These are phyloP conservation scores for Lycium ferocissimum DNA, from an alignment of 257 asterid species.

Conservation along the genomic window DNA sequence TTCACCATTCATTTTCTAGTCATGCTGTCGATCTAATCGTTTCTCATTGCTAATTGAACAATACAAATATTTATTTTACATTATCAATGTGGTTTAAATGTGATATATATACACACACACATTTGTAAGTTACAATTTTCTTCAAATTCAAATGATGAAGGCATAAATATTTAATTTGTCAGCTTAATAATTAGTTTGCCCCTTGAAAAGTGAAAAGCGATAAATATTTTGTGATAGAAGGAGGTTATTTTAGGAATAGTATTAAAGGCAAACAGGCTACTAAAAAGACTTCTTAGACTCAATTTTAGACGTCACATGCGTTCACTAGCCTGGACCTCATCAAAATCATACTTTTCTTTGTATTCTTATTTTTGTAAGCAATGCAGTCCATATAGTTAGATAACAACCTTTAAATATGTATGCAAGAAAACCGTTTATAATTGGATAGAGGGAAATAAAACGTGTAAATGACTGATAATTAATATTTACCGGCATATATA, in stretches of 20 bases:
- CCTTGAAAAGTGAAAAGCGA: background rate
- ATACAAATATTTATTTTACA: too few species aligned
- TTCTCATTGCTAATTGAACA: background rate
- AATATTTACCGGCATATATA: background rate
- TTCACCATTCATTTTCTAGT: background rate
- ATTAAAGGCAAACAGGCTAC: background rate
- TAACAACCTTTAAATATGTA: background rate
- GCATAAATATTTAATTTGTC: background rate
- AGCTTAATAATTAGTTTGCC: background rate
- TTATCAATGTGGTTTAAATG: too few species aligned
- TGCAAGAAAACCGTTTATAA: background rate
- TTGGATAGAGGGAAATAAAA: background rate
- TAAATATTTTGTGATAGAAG: background rate
- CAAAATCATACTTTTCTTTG: background rate
- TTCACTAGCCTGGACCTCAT: background rate
- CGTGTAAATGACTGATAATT: background rate
- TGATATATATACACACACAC: too few species aligned
- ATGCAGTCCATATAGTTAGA: background rate
- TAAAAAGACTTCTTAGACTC: background rate
- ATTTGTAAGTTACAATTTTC: background rate
- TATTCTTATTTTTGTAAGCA: background rate
- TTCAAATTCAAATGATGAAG: background rate
- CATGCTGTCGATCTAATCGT: background rate
- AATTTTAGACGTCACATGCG: background rate
- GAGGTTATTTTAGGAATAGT: background rate